Conservation (phyloP, 2,329 filamentous ascomycete species). For the Lasiodiplodia citricola region DNA sequence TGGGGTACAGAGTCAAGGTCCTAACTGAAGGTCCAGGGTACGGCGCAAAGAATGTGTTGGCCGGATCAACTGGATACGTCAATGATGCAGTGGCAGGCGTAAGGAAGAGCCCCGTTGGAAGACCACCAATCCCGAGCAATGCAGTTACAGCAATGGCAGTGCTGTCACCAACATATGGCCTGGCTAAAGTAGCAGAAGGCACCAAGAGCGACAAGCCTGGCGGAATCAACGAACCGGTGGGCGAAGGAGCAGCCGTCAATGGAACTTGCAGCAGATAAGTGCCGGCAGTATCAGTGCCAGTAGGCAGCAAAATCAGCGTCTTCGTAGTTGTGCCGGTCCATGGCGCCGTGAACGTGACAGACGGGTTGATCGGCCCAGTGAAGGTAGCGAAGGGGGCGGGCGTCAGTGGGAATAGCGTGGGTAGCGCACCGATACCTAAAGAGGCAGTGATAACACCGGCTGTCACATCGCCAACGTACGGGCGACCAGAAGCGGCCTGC, state of each 20-base stretch:
- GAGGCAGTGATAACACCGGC: background rate
- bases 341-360: background rate
- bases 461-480: background rate
- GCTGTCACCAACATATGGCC: background rate
- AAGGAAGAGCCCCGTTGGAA: background rate
- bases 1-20: conserved; percentile 1
- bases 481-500: background rate
- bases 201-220: background rate
- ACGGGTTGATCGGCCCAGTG: background rate
- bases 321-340: background rate
- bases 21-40: background rate
- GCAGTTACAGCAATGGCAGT: background rate
- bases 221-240: background rate
- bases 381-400: background rate
- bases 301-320: background rate
- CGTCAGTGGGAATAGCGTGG: background rate
- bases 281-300: background rate
- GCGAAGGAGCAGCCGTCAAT: background rate
- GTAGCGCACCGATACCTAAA: background rate
- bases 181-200: background rate
- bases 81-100: background rate
- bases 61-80: background rate
- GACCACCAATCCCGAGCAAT: background rate
- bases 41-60: background rate
- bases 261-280: background rate